Evolutionary conservation across 164 flowering plant genomes (phyloP).

Genomic region (Tinospora cordifolia): DNA sequence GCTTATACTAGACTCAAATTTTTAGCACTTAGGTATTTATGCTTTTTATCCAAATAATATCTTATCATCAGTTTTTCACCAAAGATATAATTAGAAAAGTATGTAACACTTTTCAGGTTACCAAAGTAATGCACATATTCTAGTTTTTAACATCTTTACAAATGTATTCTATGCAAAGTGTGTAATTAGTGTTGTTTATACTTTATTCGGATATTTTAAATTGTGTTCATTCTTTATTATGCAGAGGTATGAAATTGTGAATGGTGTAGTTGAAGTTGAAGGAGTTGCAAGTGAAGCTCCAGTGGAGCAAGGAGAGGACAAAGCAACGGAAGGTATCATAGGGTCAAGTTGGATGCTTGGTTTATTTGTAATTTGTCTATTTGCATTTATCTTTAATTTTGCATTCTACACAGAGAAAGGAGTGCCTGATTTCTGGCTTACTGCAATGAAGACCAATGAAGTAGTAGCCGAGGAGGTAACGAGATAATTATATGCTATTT

Average conservation of each 20-base stretch:
- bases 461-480: conserved; percentile 65
- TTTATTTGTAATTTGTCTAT: neutral
- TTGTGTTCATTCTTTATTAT: conserved; percentile 7
- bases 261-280: conserved; percentile 66
- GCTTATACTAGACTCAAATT: too few relatives aligned
- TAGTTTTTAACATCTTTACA: neutral
- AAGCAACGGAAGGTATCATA: conserved; percentile 33
- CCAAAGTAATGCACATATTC: neutral
- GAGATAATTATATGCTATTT: neutral
- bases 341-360: neutral
- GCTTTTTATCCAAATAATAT: neutral
- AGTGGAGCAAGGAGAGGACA: conserved; percentile 33
- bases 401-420: conserved; percentile 55
- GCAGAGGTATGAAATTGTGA: conserved; percentile 81
- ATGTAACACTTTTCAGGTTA: neutral
- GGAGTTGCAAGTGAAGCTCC: conserved; percentile 37
- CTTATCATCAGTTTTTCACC: neutral
- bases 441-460: conserved; percentile 77
- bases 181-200: neutral
- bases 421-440: conserved; percentile 86
- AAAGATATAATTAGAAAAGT: neutral
- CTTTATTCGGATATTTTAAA: neutral
- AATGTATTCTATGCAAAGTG: neutral
- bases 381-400: neutral
- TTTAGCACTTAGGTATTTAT: neutral